Evolutionary conservation across 257 asterid species (phyloP).

Genomic region (Paraleonurus japonicus): DNA sequence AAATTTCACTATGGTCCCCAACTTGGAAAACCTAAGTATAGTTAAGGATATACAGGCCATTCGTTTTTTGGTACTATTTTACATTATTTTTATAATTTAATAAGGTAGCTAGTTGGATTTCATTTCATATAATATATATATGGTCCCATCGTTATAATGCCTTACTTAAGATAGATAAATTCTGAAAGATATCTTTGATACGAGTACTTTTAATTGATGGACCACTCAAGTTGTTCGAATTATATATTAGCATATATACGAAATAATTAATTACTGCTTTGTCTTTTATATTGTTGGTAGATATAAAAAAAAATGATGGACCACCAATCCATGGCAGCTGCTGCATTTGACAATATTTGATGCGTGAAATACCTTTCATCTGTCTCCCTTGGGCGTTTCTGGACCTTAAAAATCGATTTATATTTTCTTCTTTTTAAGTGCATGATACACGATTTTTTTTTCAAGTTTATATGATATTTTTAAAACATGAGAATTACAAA

Average conservation of each 20-base stretch:
- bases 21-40: slow-evolving; percentile 5
- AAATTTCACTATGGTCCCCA: slow-evolving; percentile 43
- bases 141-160: slow-evolving; percentile 38
- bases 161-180: slow-evolving; percentile 1
- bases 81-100: background rate
- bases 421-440: no score
- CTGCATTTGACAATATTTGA: background rate
- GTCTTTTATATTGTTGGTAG: no score
- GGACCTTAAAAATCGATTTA: no score
- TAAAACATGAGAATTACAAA: no score
- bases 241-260: background rate
- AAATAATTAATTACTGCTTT: background rate
- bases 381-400: background rate
- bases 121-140: slow-evolving; percentile 16
- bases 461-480: no score
- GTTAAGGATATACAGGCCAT: slow-evolving; percentile 27
- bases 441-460: no score
- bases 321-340: background rate
- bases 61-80: slow-evolving; percentile 28
- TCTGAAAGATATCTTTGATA: background rate
- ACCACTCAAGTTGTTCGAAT: slow-evolving; percentile 50
- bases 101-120: slow-evolving; percentile 11
- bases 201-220: slow-evolving; percentile 25
- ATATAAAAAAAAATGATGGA: background rate
- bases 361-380: background rate